Percentiles rank a stretch among this genome's conserved stretches.
Evolutionary conservation across 306 rosid genomes (phyloP).

Genomic region (Inga laurina): DNA sequence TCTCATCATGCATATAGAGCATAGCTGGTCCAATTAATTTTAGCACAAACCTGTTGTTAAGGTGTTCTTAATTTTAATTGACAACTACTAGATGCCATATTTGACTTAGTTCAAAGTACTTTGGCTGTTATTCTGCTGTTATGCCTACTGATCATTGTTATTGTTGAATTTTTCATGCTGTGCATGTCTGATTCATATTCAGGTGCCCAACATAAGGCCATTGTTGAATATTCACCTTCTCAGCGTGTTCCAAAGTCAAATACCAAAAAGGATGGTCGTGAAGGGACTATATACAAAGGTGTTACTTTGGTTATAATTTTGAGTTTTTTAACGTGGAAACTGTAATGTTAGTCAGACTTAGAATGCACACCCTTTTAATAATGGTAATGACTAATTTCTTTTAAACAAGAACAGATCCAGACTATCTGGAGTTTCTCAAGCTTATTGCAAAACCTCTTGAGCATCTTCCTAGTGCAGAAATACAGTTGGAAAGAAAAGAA

Average conservation of each 20-base stretch:
- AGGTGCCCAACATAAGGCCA: constrained; percentile 80
- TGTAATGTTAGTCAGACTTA: background rate
- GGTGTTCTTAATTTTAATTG: background rate
- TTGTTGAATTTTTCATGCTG: constrained; percentile 1
- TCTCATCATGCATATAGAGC: background rate
- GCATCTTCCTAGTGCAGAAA: constrained; percentile 98
- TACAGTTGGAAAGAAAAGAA: constrained; percentile 97
- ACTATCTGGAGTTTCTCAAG: constrained; percentile 92
- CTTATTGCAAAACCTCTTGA: constrained; percentile 78
- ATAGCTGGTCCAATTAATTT: background rate
- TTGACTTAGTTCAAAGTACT: background rate
- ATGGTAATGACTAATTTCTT: constrained; percentile 19
- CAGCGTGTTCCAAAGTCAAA: constrained; percentile 72
- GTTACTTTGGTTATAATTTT: background rate
- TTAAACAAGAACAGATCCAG: constrained; percentile 63
- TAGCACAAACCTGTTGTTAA: background rate
- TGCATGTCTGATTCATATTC: constrained; percentile 21
- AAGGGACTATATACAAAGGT: constrained; percentile 93
- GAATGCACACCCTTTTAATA: constrained; percentile 6
- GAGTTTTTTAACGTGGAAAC: background rate
- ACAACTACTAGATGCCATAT: background rate
- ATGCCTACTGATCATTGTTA: background rate
- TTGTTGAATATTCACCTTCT: constrained; percentile 95
- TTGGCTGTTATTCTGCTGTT: background rate
- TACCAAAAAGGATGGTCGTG: constrained; percentile 81